Evolutionary conservation across 179 eudicot genomes (phyloP).

Genomic region (Beta macrorhiza): DNA sequence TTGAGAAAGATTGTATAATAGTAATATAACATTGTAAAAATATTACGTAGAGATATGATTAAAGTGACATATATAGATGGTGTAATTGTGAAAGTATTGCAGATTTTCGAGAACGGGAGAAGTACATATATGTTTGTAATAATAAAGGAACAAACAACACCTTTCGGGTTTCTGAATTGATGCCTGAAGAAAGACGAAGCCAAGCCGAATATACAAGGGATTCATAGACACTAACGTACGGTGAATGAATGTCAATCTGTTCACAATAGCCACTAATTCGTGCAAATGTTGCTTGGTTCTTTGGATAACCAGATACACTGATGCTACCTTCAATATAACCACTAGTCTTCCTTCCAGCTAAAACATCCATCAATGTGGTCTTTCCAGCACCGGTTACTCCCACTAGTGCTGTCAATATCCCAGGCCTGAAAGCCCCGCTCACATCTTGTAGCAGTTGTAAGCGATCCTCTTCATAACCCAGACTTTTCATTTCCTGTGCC

Average conservation of each 20-base stretch:
- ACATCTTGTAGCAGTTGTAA: constrained; percentile 68
- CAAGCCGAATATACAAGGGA: constrained; percentile 78
- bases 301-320: constrained; percentile 71
- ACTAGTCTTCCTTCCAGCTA: constrained; percentile 84
- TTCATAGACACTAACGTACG: constrained; percentile 62
- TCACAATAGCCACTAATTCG: constrained; percentile 81
- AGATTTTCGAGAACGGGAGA: too few relatives aligned
- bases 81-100: too few relatives aligned
- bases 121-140: too few relatives aligned
- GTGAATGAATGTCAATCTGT: constrained; percentile 45
- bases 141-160: constrained; percentile 18
- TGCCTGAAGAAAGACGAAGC: constrained; percentile 70
- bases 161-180: constrained; percentile 48
- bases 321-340: constrained; percentile 73
- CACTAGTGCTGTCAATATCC: constrained; percentile 71
- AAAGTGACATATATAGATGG: too few relatives aligned
- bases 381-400: constrained; percentile 94
- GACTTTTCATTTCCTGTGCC: constrained; percentile 66
- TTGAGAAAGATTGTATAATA: too few relatives aligned
- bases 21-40: too few relatives aligned
- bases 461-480: constrained; percentile 59
- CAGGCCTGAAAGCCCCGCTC: constrained; percentile 85
- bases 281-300: constrained; percentile 77
- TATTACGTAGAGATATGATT: too few relatives aligned
- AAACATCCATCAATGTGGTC: constrained; percentile 83